A percentile compares a stretch with the other conserved stretches of the same genome.
Conservation (phyloP, 2,329 filamentous ascomycete genomes). For the Nannizziopsis arthrosporioides region DNA sequence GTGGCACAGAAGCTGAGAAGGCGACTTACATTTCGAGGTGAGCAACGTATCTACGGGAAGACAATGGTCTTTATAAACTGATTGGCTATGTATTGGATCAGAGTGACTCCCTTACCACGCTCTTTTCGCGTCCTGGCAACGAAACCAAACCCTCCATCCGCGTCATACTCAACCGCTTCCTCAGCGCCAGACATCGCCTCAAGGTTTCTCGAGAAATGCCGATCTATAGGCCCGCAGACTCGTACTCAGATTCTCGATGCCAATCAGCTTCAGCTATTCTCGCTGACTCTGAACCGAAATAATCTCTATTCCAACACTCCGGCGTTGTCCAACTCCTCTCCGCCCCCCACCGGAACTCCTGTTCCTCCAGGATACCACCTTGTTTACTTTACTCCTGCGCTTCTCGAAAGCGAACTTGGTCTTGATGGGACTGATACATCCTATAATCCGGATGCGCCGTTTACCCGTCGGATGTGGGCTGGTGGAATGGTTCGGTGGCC, state of each 20-base stretch:
- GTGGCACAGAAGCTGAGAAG: no score
- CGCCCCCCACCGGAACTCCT: conserved; percentile 37
- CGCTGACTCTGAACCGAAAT: conserved; percentile 45
- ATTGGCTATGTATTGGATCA: background rate
- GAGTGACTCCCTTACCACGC: background rate
- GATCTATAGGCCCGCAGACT: conserved; percentile 32
- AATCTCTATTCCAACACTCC: conserved; percentile 31
- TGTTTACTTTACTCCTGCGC: conserved; percentile 50
- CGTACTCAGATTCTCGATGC: conserved; percentile 46
- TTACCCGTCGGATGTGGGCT: conserved; percentile 57
- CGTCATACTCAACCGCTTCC: background rate
- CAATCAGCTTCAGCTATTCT: conserved; percentile 53
- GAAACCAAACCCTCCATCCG: background rate
- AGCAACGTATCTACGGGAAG: no score
- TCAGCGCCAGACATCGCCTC: conserved; percentile 27
- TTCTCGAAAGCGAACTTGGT: conserved; percentile 45
- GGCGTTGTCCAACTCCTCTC: conserved; percentile 25
- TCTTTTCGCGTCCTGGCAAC: background rate
- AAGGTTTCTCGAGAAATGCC: conserved; percentile 34
- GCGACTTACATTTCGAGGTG: no score
- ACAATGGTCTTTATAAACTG: background rate
- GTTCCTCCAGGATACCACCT: conserved; percentile 52
- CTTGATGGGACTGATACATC: conserved; percentile 49
- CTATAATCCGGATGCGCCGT: conserved; percentile 49
- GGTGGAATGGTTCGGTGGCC: conserved; percentile 49